Base-by-base conservation (phyloP, 371 early-diverging fungal species). In the Zychaea mexicana region DNA sequence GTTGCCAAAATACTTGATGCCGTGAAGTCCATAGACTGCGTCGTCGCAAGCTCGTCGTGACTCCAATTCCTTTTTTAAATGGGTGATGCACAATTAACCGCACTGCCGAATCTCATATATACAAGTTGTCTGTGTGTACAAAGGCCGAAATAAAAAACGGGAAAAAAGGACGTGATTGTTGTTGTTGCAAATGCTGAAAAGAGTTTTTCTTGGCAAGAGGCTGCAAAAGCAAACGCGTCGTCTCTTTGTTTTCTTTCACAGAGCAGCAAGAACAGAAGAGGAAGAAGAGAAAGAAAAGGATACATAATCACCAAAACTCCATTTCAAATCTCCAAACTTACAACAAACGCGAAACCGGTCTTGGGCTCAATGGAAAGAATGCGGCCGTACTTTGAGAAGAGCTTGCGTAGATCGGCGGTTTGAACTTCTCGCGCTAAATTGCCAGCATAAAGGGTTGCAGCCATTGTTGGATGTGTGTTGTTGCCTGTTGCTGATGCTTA, bases 261-360 rank as follows among this genome's bases (percentile, higher is more conserved):
- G n/a, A 4, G n/a, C 13, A 42, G 15, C 7, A 42, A 42, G 42
- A 42, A 42, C 12, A 8, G 33, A 12, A 33, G 12, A 33, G 12
- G 33, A 33, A 33, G n/a, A n/a, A 33, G 5, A 42, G 42, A 42
- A 42, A 42, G 42, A 42, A 42, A 42, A 42, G n/a, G n/a, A 15
- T 7, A 42, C 13, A 12, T 15, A 13, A 42, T 42, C 42, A 42
- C 42, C n/a, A 7, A 42, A 42, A 39, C 4, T 2, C 15, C 42
- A 13, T 3, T 42, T 42, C n/a, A 12, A 49, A 49, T 22, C 22
- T 22, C 22, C 49, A 19, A 49, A 49, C 49, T 49, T 49, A 49
- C 49, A 49, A 49, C 49, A 49, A 49, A 49, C 22, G 49, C 49
- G 49, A 49, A 49, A 49, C 49, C 49, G 24, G 10, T 24, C 22